Conservation (phyloP, 345 rosid species). For the Syzygium oleosum region DNA sequence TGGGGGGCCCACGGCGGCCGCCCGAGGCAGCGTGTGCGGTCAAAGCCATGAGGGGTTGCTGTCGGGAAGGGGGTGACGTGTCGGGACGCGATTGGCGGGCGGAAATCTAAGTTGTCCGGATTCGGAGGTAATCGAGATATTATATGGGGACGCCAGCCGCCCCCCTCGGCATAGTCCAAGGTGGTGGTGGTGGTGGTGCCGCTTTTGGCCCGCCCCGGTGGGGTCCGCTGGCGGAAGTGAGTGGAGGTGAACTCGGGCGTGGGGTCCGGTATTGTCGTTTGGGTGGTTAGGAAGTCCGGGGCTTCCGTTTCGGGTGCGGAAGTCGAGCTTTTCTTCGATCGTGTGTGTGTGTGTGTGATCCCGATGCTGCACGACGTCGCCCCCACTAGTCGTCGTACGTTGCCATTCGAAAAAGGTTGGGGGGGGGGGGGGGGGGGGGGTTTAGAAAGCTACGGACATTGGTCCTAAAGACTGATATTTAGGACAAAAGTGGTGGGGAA, state of each 20-base stretch:
- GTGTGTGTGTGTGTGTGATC: not conserved
- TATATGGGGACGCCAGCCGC: not conserved
- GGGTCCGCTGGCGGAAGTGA: not conserved
- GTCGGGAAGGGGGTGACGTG: conserved; percentile 9
- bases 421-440: not conserved
- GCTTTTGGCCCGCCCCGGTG: not conserved
- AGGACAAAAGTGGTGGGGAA: not conserved
- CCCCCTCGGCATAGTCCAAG: not conserved
- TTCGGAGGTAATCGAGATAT: conserved; percentile 4
- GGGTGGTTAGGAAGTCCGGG: not conserved
- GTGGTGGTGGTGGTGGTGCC: not conserved
- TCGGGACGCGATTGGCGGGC: not conserved
- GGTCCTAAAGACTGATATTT: too few relatives aligned
- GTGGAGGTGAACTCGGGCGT: not conserved
- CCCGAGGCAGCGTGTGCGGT: not conserved
- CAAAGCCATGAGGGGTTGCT: not conserved
- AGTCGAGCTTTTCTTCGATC: not conserved
- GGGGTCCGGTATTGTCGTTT: not conserved
- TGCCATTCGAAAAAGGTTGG: not conserved
- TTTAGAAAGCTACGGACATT: not conserved
- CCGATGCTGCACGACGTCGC: not conserved
- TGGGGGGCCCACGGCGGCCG: not conserved
- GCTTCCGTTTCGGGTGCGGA: not conserved
- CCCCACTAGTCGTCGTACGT: not conserved
- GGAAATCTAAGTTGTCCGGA: conserved; percentile 5